Evolutionary conservation across 2,329 filamentous ascomycete species (phyloP), one percentile per base, ranked within the genome.

Genomic region (Paramyrothecium sp.): DNA sequence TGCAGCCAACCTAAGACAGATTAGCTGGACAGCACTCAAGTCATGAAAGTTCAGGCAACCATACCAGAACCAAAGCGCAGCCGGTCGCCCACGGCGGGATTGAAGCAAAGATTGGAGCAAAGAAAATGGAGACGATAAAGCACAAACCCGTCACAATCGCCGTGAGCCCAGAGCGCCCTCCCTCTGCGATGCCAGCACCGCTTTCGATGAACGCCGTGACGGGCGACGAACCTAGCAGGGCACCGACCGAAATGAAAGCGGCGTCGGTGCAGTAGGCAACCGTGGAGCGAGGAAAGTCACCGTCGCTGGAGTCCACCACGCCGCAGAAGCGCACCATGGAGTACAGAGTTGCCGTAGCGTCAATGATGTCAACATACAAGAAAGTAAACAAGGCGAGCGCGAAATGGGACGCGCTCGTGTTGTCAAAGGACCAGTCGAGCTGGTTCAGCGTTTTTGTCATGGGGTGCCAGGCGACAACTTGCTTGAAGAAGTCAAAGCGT

Each of bases 211-310:
- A 92, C 3, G 87, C 87, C 0, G 89, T 92, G 1, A 90, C 85
- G 0, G 89, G 89, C 0, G 89, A 88, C 48, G 81, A 84, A 3
- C 89, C 89, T 57, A 92, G 80, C 1, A 92, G 76, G 0, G 86
- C 83, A 3, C 88, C 88, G 52, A 92, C 83, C 1, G 88, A 89
- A 61, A 92, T 90, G 59, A 86, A 87, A 16, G 87, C 72, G 1
- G 89, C 89, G 62, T 92, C 89, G 3, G 84, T 85, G 64, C 83
- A 89, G 71, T 91, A 92, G 2, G 92, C 92, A 33, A 94, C 75
- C 1, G 92, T 91, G 2, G 90, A 93, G 46, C 91, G 88, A 54
- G 93, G 91, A 61, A 97, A 97, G 69, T 96, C 91, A n/a, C 88
- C 86, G 2, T 89, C 85, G 50, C 83, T 79, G 63, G 81, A 73